These are phyloP conservation scores for Paecilomyces fulvus DNA, from an alignment of 2,329 filamentous ascomycete genomes.

Conservation along the genomic window DNA sequence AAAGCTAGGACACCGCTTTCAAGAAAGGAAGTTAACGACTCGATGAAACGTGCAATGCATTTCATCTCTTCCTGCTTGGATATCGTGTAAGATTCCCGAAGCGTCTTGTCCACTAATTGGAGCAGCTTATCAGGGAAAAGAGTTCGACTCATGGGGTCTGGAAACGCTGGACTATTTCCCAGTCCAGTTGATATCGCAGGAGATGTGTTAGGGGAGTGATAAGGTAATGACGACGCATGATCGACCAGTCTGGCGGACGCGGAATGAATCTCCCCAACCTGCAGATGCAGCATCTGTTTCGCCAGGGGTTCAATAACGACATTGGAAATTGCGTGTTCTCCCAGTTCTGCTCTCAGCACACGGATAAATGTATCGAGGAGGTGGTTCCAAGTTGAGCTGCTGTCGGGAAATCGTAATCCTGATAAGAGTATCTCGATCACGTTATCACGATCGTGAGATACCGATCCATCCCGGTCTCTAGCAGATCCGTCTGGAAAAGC, in stretches of 20 bases:
- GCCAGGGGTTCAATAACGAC: slow-evolving; percentile 65
- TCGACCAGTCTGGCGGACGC: slow-evolving; percentile 22
- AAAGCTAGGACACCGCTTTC: slow-evolving; percentile 42
- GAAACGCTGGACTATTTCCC: neutral
- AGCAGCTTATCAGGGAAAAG: slow-evolving; percentile 50
- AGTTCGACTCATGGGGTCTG: neutral
- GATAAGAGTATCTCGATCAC: slow-evolving; percentile 58
- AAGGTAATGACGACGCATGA: slow-evolving; percentile 28
- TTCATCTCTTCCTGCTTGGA: slow-evolving; percentile 33
- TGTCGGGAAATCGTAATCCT: slow-evolving; percentile 36
- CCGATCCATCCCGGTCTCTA: slow-evolving; percentile 45
- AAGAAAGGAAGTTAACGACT: slow-evolving; percentile 47
- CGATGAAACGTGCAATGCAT: slow-evolving; percentile 42
- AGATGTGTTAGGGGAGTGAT: slow-evolving; percentile 8
- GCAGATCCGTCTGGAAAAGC: slow-evolving; percentile 30
- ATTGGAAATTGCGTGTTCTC: slow-evolving; percentile 58
- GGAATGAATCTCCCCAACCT: slow-evolving; percentile 24
- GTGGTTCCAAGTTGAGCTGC: slow-evolving; percentile 31
- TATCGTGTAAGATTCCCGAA: slow-evolving; percentile 48
- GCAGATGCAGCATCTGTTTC: slow-evolving; percentile 38
- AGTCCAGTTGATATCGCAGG: neutral
- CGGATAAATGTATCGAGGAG: slow-evolving; percentile 52
- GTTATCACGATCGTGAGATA: slow-evolving; percentile 58
- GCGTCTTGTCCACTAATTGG: slow-evolving; percentile 45
- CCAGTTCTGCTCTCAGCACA: slow-evolving; percentile 54